Percentiles rank a stretch among this genome's conserved stretches.
phyloP scores from a whole-genome alignment of 1,139 yeast species.

The Yamadazyma songkhlaensis region DNA sequence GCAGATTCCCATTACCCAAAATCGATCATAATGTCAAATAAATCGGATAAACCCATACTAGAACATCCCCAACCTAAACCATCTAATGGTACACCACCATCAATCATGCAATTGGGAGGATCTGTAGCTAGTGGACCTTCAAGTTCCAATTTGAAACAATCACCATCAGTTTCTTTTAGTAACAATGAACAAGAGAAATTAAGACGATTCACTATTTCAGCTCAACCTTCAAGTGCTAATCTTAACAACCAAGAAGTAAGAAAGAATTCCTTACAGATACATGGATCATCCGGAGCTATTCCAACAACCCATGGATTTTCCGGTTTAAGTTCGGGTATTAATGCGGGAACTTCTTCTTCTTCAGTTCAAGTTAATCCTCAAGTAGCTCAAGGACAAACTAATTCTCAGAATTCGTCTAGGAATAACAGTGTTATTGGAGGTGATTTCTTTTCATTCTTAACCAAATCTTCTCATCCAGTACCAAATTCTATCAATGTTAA shows the following conservation, averaged over 20 bases:
- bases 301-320: not conserved
- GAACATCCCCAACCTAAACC: conserved; percentile 15
- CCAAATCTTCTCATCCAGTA: conserved; percentile 3
- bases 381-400: conserved; percentile 1
- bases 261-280: conserved; percentile 11
- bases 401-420: conserved; percentile 10
- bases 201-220: conserved; percentile 44
- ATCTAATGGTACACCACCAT: conserved; percentile 4
- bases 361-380: conserved; percentile 5
- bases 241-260: conserved; percentile 13
- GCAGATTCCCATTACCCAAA: not conserved
- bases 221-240: conserved; percentile 37
- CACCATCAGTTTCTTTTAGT: conserved; percentile 35
- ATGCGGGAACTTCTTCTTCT: not conserved
- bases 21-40: not conserved
- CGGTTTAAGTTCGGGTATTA: not conserved
- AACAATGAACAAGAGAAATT: conserved; percentile 41
- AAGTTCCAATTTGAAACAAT: conserved; percentile 8
- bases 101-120: conserved; percentile 1
- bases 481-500: not conserved
- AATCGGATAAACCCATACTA: conserved; percentile 7
- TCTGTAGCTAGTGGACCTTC: not conserved
- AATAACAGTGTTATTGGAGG: conserved; percentile 14
- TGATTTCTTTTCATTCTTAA: conserved; percentile 14
- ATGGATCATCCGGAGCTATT: not conserved